Base-by-base conservation (phyloP, 2,329 filamentous ascomycete species). In the Aspergillus tanneri region DNA sequence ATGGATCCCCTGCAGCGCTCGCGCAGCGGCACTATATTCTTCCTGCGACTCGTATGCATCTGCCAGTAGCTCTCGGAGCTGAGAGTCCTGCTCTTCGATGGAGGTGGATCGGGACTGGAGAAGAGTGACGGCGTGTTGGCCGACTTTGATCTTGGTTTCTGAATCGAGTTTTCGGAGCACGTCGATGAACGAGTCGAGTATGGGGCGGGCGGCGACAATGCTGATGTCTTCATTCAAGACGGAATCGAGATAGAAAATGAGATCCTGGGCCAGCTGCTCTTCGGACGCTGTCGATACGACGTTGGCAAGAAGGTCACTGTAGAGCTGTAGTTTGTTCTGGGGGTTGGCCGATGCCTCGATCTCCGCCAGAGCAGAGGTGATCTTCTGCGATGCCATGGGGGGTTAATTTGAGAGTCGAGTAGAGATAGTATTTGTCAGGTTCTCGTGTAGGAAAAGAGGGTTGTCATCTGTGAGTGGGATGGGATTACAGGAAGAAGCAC, bases 21-120 rank as follows among this genome's bases (percentile, higher is more conserved):
- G 84, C 22, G 93, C 93, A 0, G 92, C 90, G 23, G 81, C 81
- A 18, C 80, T 74, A 68, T 87, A 95, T 67, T 96, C 89, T 40
- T 96, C 89, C 56, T 88, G 83, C 47, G 74, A 73, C 71, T 97
- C 90, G 73, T 93, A 86, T 10, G 90, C 89, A 50, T 87, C 83
- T 16, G 92, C 91, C 14, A 96, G 78, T 45, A 90, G 81, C 63
- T 92, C 84, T 55, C 90, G 87, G 45, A 96, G 78, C 36, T 82
- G 77, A 5, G 87, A 88, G 60, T 87, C 84, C 69, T 95, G 90
- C 68, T 97, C 91, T 70, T 93, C 84, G 63, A 90, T 93, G 2
- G 86, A 87, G 66, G 87, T 71, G 71, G 85, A 79, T 53, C 82
- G 81, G 68, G 86, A 71, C 66, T 79, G 68, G 43, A 96, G 79